phyloP scores from a whole-genome alignment of 768 basidiomycete species.

The Auriscalpium microsporum region DNA sequence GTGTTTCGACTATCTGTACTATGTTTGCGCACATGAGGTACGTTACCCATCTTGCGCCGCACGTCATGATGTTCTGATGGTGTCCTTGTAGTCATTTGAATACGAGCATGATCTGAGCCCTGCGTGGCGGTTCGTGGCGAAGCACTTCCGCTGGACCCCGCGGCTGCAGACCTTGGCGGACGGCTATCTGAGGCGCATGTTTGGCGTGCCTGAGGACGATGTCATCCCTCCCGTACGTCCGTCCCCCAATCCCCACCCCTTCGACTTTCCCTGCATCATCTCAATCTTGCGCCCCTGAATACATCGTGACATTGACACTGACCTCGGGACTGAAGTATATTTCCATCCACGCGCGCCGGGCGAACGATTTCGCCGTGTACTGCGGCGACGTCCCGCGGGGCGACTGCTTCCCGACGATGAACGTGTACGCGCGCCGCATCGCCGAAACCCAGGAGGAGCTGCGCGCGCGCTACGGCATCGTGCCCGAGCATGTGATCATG shows the following conservation, averaged over 20 bases:
- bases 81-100: slow-evolving; percentile 21
- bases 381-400: slow-evolving; percentile 20
- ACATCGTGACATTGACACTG: too few species aligned
- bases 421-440: slow-evolving; percentile 17
- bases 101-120: slow-evolving; percentile 25
- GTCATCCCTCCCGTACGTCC: slow-evolving; percentile 26
- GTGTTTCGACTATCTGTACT: slow-evolving; percentile 36
- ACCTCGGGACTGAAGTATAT: slow-evolving; percentile 2
- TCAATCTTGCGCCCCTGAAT: not conserved
- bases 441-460: slow-evolving; percentile 32
- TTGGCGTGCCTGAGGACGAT: slow-evolving; percentile 19
- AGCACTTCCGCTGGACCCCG: slow-evolving; percentile 26
- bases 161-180: slow-evolving; percentile 23
- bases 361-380: slow-evolving; percentile 19
- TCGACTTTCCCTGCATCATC: not conserved
- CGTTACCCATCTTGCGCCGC: slow-evolving; percentile 1
- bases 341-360: slow-evolving; percentile 8
- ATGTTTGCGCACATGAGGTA: slow-evolving; percentile 25
- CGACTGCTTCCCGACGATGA: slow-evolving; percentile 33
- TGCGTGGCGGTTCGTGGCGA: slow-evolving; percentile 28
- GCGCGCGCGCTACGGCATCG: slow-evolving; percentile 20
- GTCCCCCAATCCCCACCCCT: not conserved
- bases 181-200: slow-evolving; percentile 22
- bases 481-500: slow-evolving; percentile 29
- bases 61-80: not conserved